phyloP scores from a whole-genome alignment of 495 filamentous ascomycete species.

The Durotheca rogersii region DNA sequence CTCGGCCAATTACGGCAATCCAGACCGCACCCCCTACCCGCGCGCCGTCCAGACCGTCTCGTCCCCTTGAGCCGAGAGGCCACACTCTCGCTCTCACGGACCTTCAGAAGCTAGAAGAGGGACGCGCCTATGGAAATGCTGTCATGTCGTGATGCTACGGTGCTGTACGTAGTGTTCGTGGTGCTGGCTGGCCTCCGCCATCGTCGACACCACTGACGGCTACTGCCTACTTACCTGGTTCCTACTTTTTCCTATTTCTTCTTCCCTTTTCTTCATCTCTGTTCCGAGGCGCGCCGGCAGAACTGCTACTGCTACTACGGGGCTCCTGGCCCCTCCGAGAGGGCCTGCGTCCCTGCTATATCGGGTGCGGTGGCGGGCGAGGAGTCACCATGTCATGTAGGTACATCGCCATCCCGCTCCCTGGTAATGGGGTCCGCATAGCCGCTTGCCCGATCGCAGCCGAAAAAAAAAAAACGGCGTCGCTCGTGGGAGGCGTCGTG shows the following conservation, averaged over 20 bases:
- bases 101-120: conserved; percentile 17
- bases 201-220: too few relatives aligned
- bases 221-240: too few relatives aligned
- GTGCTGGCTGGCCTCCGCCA: too few relatives aligned
- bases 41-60: conserved; percentile 13
- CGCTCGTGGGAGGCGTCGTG: too few relatives aligned
- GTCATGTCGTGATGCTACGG: too few relatives aligned
- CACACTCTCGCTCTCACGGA: conserved; percentile 3
- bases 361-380: conserved; percentile 9
- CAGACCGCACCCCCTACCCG: conserved; percentile 7
- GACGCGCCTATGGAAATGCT: background rate
- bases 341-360: too few relatives aligned
- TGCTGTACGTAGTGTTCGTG: too few relatives aligned
- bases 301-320: too few relatives aligned
- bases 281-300: conserved; percentile 25
- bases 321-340: too few relatives aligned
- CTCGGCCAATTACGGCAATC: conserved; percentile 35
- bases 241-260: too few relatives aligned
- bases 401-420: conserved; percentile 1
- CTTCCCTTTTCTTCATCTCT: conserved; percentile 12
- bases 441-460: conserved; percentile 35
- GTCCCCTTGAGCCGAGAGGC: conserved; percentile 34
- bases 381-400: conserved; percentile 1
- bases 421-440: conserved; percentile 24
- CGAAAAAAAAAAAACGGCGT: too few relatives aligned